phyloP scores from a whole-genome alignment of 2,329 filamentous ascomycete species.

The Ophiostoma angusticollis region DNA sequence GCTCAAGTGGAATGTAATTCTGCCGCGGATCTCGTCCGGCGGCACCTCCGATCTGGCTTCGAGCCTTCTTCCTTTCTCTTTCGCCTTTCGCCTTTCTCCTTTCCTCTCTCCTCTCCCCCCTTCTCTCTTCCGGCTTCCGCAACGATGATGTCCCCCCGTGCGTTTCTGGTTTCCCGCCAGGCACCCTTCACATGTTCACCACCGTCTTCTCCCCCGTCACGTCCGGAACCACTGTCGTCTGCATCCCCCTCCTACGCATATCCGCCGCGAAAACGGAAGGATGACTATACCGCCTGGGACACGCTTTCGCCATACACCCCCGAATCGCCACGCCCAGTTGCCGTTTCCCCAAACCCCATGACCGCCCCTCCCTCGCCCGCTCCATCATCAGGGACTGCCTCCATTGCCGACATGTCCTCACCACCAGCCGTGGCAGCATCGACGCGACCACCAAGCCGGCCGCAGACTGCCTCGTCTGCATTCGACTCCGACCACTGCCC shows the following conservation, averaged over 20 bases:
- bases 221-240: no score
- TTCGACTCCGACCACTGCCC: slow-evolving; percentile 18
- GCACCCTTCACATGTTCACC: slow-evolving; percentile 16
- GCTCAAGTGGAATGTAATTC: slow-evolving; percentile 6
- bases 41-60: slow-evolving; percentile 4
- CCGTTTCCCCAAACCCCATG: slow-evolving; percentile 1
- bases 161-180: slow-evolving; percentile 25
- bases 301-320: slow-evolving; percentile 1
- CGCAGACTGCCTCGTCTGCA: slow-evolving; percentile 12
- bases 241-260: neutral
- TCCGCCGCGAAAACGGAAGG: neutral
- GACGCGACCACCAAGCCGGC: neutral
- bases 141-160: slow-evolving; percentile 27
- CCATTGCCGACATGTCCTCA: no score
- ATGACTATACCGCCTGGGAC: slow-evolving; percentile 2
- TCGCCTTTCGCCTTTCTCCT: neutral
- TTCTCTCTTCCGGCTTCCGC: neutral
- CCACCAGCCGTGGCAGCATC: no score
- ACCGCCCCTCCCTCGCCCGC: neutral
- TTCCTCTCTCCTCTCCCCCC: neutral
- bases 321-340: slow-evolving; percentile 1
- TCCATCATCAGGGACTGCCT: neutral
- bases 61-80: neutral
- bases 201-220: no score
- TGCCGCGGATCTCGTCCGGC: slow-evolving; percentile 4